Percentiles rank a stretch among this genome's conserved stretches.
Conservation (phyloP, 257 asterid genomes). For the Perilla frutescens region DNA sequence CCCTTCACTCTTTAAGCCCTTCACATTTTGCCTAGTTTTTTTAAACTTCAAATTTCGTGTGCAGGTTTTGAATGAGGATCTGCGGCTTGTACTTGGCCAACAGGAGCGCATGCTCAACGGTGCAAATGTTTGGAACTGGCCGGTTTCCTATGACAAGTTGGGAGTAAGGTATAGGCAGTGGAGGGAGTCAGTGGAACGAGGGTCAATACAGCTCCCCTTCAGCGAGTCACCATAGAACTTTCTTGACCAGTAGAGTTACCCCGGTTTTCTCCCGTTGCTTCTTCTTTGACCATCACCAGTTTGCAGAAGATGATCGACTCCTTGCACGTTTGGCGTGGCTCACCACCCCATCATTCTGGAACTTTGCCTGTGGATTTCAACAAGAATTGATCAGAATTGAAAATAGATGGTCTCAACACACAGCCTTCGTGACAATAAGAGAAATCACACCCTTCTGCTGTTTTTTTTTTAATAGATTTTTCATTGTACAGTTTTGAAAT, state of each 20-base stretch:
- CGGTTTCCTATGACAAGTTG: conserved; percentile 80
- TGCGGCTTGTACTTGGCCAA: conserved; percentile 81
- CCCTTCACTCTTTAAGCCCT: background rate
- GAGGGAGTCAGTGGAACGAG: conserved; percentile 79
- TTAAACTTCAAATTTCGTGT: background rate
- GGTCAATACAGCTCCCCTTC: conserved; percentile 51
- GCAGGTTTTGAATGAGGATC: conserved; percentile 88
- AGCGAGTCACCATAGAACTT: conserved; percentile 42
- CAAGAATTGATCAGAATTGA: conserved; percentile 34
- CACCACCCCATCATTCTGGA: background rate
- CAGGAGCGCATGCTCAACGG: conserved; percentile 81
- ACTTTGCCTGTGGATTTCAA: conserved; percentile 16
- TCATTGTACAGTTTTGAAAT: conserved; percentile 57
- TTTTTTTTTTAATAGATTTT: conserved; percentile 29
- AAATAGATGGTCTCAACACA: conserved; percentile 34
- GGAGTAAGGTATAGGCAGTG: conserved; percentile 86
- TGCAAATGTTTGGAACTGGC: conserved; percentile 80
- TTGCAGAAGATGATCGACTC: conserved; percentile 36
- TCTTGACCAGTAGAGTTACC: conserved; percentile 19
- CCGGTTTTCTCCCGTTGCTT: conserved; percentile 11
- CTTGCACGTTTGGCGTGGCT: conserved; percentile 17
- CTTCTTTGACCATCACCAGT: conserved; percentile 33
- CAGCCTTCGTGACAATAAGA: conserved; percentile 39
- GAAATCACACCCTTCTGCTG: conserved; percentile 39
- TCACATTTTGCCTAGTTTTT: background rate